Conservation (phyloP, 2,329 filamentous ascomycete genomes). For the Neurospora sp. region DNA sequence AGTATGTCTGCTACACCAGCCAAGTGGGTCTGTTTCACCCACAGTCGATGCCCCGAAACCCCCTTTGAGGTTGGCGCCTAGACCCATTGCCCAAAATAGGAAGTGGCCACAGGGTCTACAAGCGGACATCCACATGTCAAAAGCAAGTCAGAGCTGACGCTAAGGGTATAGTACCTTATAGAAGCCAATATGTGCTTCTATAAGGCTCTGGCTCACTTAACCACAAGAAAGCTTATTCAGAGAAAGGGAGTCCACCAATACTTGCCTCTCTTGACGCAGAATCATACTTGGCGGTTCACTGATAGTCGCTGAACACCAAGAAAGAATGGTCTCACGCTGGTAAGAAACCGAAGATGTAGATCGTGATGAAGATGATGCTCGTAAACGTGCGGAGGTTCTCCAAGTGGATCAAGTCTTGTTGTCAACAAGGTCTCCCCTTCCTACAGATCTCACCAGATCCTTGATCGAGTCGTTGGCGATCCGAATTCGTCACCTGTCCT, state of each 20-base stretch:
- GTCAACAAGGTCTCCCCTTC: not conserved
- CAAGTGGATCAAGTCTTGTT: not conserved
- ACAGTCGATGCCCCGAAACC: not conserved
- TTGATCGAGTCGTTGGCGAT: not conserved
- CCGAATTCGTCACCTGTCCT: not conserved
- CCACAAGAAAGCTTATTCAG: not conserved
- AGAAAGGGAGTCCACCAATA: not conserved
- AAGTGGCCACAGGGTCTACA: not conserved
- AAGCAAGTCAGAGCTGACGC: not conserved
- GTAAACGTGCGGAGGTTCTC: not conserved
- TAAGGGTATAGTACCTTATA: not conserved
- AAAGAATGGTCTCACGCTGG: not conserved
- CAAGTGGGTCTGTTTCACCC: conserved; percentile 9
- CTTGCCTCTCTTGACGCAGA: not conserved
- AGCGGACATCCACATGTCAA: not conserved
- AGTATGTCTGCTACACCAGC: not conserved
- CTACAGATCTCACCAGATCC: not conserved
- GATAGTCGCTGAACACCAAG: not conserved
- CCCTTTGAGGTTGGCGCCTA: not conserved
- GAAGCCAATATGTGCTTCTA: not conserved
- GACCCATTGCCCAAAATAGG: not conserved
- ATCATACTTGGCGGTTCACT: not conserved
- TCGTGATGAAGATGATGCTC: not conserved
- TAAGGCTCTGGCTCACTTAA: not conserved
- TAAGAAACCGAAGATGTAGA: not conserved